Conservation (phyloP, 1,284 basidiomycete genomes). For the Austroboletus rostrupii region DNA sequence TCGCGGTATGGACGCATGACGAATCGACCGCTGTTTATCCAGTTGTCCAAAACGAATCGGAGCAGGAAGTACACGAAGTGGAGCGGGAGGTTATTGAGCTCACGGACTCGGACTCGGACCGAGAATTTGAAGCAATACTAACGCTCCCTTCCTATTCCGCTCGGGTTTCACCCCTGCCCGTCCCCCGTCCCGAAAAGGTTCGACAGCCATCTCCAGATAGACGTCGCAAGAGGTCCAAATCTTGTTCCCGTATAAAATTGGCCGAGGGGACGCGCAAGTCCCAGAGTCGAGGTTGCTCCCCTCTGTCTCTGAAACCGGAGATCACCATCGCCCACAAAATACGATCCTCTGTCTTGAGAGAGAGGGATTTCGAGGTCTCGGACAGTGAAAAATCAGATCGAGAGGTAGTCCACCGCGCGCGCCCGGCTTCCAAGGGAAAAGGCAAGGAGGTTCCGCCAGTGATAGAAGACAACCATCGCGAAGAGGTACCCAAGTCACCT, state of each 20-base stretch:
- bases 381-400: not conserved
- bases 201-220: conserved; percentile 13
- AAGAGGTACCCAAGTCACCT: conserved; percentile 12
- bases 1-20: conserved; percentile 40
- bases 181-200: conserved; percentile 1
- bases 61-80: conserved; percentile 10
- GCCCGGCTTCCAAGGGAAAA: conserved; percentile 14
- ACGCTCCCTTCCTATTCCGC: conserved; percentile 20
- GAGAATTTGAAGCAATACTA: conserved; percentile 28
- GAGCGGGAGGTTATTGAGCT: conserved; percentile 35
- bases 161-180: conserved; percentile 9
- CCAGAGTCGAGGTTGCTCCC: conserved; percentile 3
- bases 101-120: conserved; percentile 31
- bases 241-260: conserved; percentile 8
- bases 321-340: conserved; percentile 5
- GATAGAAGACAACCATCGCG: conserved; percentile 3
- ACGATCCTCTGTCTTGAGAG: conserved; percentile 1
- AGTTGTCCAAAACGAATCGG: conserved; percentile 14
- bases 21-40: conserved; percentile 34
- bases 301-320: conserved; percentile 10
- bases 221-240: conserved; percentile 12
- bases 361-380: not conserved
- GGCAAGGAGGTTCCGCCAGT: conserved; percentile 12
- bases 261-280: conserved; percentile 1
- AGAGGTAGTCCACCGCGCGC: conserved; percentile 1